Evolutionary conservation across 2,329 filamentous ascomycete genomes (phyloP), one percentile per base, ranked within the genome.

Genomic region (Neofusicoccum kwambonambiense): DNA sequence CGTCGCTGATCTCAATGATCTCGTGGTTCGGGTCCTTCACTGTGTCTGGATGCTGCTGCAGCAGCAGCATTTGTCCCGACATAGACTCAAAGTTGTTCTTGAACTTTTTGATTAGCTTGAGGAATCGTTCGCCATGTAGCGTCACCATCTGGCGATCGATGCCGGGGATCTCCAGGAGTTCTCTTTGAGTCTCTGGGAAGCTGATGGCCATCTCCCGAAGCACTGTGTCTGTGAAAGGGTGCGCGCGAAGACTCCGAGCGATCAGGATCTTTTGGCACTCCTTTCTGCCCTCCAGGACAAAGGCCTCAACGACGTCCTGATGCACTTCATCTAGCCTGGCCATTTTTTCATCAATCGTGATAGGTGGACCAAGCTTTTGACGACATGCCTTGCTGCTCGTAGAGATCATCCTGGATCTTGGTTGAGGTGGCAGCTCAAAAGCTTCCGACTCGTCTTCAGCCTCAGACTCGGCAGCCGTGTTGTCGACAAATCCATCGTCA

Each of bases 191-290:
- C 7, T 80, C 82, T 0, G 90, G 90, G 81, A 90, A 90, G 39
- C 82, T 77, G 57, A 92, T 86, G 12, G 86, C 89, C 89, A 95
- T 93, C 69, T 89, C 85, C 41, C 88, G 86, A 58, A 93, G 83
- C 13, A 91, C 83, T 22, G 82, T 82, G 66, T 92, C 89, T 0
- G 87, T 88, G 73, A 95, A 95, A 0, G 83, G 82, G 3, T 84
- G 82, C 22, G 81, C 80, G 8, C 86, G 83, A 37, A 90, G 76
- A 4, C 81, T 80, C 58, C 86, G 85, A 27, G 81, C 80, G 67
- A 87, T 85, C 69, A 89, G 84, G 27, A 93, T 80, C 1, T 82
- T 79, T 69, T 88, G 86, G 69, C 89, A 87, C 15, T 87, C 64
- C 19, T 77, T 76, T 70, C 85, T 87, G 0, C 89, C 91, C 51